These are phyloP conservation scores for Candida hispaniensis DNA, from an alignment of 805 yeast species.

Conservation along the genomic window DNA sequence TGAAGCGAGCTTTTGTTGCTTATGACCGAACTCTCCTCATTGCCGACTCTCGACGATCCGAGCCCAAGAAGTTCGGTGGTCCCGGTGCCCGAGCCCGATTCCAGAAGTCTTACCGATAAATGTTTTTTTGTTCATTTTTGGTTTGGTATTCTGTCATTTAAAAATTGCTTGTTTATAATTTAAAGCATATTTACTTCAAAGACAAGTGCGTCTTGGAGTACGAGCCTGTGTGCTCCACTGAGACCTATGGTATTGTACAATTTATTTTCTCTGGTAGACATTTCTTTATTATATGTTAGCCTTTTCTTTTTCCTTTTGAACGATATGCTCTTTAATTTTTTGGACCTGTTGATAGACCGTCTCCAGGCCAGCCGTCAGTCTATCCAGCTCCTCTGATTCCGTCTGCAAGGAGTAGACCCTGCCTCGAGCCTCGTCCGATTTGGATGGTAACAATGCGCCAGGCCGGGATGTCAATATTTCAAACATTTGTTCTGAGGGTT, in stretches of 20 bases:
- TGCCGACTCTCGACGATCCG: conserved; percentile 99
- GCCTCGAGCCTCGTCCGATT: conserved; percentile 26
- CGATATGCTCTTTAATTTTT: conserved; percentile 32
- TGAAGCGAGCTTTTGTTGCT: conserved; percentile 93
- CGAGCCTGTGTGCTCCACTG: too few species aligned
- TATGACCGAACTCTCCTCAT: conserved; percentile 99
- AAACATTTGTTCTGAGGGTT: conserved; percentile 86
- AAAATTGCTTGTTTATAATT: too few species aligned
- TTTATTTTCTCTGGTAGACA: too few species aligned
- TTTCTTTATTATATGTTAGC: too few species aligned
- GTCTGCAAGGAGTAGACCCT: conserved; percentile 35
- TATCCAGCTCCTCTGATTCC: conserved; percentile 54
- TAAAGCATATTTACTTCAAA: conserved; percentile 16
- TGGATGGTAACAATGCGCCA: conserved; percentile 30
- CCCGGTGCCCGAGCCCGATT: conserved; percentile 99
- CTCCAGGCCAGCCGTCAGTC: conserved; percentile 39
- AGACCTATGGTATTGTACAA: too few species aligned
- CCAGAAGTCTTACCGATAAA: conserved; percentile 99
- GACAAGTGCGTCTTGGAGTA: too few species aligned
- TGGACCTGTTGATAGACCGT: conserved; percentile 38
- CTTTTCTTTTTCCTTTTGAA: conserved; percentile 27
- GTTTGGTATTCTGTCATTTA: conserved; percentile 4
- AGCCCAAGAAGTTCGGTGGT: conserved; percentile 99
- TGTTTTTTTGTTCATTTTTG: conserved; percentile 2
- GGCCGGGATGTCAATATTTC: conserved; percentile 49